Percentiles rank a stretch among this genome's conserved stretches.
phyloP scores from a whole-genome alignment of 2,329 filamentous ascomycete genomes.

The Fusarium sp. region DNA sequence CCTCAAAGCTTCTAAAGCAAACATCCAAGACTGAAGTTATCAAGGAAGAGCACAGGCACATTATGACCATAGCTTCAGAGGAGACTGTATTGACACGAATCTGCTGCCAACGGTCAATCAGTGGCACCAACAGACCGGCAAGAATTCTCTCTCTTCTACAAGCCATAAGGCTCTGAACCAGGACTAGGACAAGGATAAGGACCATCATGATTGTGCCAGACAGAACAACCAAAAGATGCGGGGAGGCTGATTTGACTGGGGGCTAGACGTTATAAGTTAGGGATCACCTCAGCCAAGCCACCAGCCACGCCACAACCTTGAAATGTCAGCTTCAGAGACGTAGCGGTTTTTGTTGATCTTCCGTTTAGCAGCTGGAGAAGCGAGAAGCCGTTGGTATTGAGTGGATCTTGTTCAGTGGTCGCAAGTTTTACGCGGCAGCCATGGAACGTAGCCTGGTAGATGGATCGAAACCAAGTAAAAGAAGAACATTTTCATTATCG shows the following conservation, averaged over 20 bases:
- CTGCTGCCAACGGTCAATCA: neutral
- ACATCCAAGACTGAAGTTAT: neutral
- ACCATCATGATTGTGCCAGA: constrained; percentile 5
- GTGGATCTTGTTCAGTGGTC: neutral
- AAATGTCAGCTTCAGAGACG: constrained; percentile 21
- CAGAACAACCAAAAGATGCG: constrained; percentile 9
- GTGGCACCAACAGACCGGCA: neutral
- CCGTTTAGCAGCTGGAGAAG: constrained; percentile 10
- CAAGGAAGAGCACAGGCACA: neutral
- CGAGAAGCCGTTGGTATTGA: constrained; percentile 9
- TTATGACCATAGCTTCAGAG: neutral
- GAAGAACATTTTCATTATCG: neutral
- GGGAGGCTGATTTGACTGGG: constrained; percentile 31
- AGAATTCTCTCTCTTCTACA: neutral
- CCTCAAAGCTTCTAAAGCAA: neutral
- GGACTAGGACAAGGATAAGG: constrained; percentile 2
- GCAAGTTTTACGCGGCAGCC: neutral
- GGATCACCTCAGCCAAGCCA: constrained; percentile 24
- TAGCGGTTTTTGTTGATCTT: constrained; percentile 17
- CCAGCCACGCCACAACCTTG: constrained; percentile 35
- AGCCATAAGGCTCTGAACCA: neutral
- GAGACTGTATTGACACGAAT: neutral
- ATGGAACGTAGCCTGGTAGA: constrained; percentile 10
- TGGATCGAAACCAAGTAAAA: neutral
- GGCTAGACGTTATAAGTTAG: neutral